Base-by-base conservation (phyloP, 371 early-diverging fungal genomes). In the Apophysomyces trapeziformis region DNA sequence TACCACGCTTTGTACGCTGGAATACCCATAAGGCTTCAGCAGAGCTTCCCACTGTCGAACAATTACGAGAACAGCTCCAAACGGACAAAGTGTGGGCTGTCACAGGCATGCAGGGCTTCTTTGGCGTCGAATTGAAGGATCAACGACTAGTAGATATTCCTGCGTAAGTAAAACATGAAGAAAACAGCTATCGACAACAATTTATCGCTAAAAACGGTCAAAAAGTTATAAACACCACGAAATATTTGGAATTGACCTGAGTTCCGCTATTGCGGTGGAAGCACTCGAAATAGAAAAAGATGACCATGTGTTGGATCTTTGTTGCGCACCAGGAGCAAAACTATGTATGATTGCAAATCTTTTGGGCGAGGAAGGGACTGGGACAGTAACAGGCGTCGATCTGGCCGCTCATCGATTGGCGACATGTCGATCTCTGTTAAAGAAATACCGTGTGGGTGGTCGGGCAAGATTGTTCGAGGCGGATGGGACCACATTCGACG, bases 351-450 rank as follows among this genome's bases (percentile, higher is more conserved):
- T 95, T 39, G 83, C 90, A 4, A 93, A 96, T 68, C 46, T 91
- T 1, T 72, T 93, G 45, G 83, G 82, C 4, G 63, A 71, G 18
- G 66, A 78, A 1, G 89, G 86, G 18, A 59, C 73, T 35, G 95
- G 97, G 1, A 92, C 93, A 0, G 91, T 93, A 1, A 98, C 98
- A 0, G 98, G 97, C 1, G 96, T 98, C 0, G 98, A 98, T 73
- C 77, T 96, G 38, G 89, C 91, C 0, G 56, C 67, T 4, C 87
- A 91, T 67, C 85, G 98, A 9, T 69, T 92, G 38, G 83, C 91
- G 0, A 93, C 89, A 1, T 90, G 91, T 72, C 83, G 87, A 18
- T 85, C 82, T 11, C 39, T 92, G 13, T 37, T 92, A 38, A 87
- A 89, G 64, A 92, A 90, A 57, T 89, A 90, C 65, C 80, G 80